These are phyloP conservation scores for Cymodocea nodosa DNA, from an alignment of 116 monocot species.

Conservation along the genomic window DNA sequence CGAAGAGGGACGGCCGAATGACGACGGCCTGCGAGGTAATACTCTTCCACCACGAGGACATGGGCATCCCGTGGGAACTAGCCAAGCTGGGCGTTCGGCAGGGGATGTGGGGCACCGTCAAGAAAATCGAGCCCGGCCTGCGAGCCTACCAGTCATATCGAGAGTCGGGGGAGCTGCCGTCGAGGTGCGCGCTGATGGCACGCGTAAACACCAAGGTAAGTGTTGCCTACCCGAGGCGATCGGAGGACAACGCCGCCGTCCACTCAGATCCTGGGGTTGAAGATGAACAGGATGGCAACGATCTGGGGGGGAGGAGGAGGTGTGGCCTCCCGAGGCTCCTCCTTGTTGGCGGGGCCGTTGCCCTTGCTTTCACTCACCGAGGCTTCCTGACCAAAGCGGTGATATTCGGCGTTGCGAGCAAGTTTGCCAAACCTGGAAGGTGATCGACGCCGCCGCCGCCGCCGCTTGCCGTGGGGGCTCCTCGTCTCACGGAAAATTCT, in stretches of 20 bases:
- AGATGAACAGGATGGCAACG: slow-evolving; percentile 29
- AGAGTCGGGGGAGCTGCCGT: slow-evolving; percentile 16
- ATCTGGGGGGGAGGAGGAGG: slow-evolving; percentile 19
- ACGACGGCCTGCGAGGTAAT: slow-evolving; percentile 75
- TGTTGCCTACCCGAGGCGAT: slow-evolving; percentile 17
- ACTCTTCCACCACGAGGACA: slow-evolving; percentile 94
- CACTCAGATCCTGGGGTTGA: slow-evolving; percentile 18
- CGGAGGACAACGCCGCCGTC: slow-evolving; percentile 11
- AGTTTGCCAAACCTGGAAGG: slow-evolving; percentile 52
- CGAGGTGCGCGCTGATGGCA: slow-evolving; percentile 40
- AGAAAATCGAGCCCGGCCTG: slow-evolving; percentile 83
- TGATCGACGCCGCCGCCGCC: background rate
- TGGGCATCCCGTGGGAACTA: slow-evolving; percentile 97
- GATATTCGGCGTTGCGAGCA: slow-evolving; percentile 86
- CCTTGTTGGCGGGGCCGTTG: slow-evolving; percentile 63
- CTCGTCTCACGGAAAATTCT: too few species aligned
- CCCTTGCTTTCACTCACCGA: slow-evolving; percentile 56
- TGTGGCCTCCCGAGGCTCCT: slow-evolving; percentile 37
- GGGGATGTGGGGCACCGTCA: slow-evolving; percentile 96
- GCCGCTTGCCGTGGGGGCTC: too few species aligned
- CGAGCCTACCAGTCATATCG: slow-evolving; percentile 58
- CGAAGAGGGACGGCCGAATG: slow-evolving; percentile 45
- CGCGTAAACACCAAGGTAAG: slow-evolving; percentile 44
- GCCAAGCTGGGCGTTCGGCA: slow-evolving; percentile 84
- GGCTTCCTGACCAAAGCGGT: slow-evolving; percentile 87